These are phyloP conservation scores for Davidsoniella australis DNA, from an alignment of 2,329 filamentous ascomycete genomes.

Conservation along the genomic window DNA sequence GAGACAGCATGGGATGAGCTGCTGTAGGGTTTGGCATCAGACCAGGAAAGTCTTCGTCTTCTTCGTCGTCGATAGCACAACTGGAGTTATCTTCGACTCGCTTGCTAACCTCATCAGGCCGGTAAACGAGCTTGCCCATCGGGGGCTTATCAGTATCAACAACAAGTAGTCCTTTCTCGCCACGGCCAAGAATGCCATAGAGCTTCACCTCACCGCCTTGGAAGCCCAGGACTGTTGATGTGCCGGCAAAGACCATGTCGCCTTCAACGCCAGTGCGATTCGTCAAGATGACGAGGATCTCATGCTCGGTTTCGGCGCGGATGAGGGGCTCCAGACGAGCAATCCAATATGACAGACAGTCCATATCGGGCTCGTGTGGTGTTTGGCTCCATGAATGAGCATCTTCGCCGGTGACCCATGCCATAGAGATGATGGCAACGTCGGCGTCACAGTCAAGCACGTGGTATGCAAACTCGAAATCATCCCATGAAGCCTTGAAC, in stretches of 20 bases:
- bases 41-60: constrained; percentile 3
- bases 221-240: constrained; percentile 53
- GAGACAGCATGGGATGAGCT: constrained; percentile 1
- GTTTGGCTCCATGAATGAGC: constrained; percentile 27
- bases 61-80: neutral
- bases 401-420: constrained; percentile 51
- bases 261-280: constrained; percentile 55
- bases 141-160: constrained; percentile 40
- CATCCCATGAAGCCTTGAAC: constrained; percentile 23
- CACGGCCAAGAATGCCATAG: constrained; percentile 55
- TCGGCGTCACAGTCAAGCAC: constrained; percentile 38
- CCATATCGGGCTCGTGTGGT: constrained; percentile 47
- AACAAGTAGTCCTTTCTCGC: constrained; percentile 48
- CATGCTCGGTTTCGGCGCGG: constrained; percentile 30
- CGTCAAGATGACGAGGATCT: constrained; percentile 52
- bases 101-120: constrained; percentile 4
- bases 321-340: constrained; percentile 51
- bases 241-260: constrained; percentile 53
- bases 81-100: neutral
- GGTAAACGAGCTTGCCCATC: constrained; percentile 26
- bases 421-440: constrained; percentile 57
- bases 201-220: constrained; percentile 46
- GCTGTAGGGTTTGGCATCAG: constrained; percentile 7
- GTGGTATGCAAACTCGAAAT: constrained; percentile 33
- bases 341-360: constrained; percentile 62